A percentile compares a stretch with the other conserved stretches of the same genome.
These are phyloP conservation scores for Gracilaria vermiculophylla DNA, from an alignment of 23 red algal species.

Conservation along the genomic window DNA sequence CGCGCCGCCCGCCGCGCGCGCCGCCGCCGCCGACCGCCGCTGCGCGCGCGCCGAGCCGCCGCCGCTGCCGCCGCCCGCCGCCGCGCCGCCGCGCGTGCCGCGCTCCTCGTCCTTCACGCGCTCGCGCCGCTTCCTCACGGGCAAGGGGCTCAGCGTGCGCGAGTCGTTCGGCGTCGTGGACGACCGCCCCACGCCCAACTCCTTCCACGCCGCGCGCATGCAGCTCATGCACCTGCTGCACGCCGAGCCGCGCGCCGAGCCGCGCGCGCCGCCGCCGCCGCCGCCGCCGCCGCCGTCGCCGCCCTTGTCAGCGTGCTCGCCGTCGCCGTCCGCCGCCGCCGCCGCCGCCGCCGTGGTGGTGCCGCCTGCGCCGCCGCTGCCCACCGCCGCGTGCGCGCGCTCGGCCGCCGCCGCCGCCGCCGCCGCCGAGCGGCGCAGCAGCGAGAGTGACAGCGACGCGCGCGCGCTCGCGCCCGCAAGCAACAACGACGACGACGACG, in stretches of 20 bases:
- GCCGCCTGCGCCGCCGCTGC: constrained; percentile 8
- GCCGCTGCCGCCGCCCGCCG: neutral
- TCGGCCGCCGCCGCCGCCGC: too few relatives aligned
- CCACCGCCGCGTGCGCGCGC: too few relatives aligned
- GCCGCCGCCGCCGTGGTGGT: neutral
- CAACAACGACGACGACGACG: neutral
- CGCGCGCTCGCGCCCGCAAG: neutral
- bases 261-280: neutral
- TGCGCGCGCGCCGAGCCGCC: neutral
- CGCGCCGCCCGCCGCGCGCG: neutral
- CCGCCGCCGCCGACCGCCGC: neutral
- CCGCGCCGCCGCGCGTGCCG: neutral
- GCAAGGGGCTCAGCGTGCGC: constrained; percentile 17
- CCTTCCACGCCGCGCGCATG: neutral
- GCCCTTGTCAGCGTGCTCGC: too few relatives aligned
- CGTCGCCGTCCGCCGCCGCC: neutral
- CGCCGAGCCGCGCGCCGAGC: neutral
- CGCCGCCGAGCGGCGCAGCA: too few relatives aligned
- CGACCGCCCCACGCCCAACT: neutral
- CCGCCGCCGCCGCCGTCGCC: neutral
- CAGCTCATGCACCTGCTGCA: constrained; percentile 2
- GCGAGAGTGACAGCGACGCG: too few relatives aligned
- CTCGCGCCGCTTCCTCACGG: constrained; percentile 26
- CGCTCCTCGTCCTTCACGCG: constrained; percentile 40
- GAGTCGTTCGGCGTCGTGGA: constrained; percentile 37